Evolutionary conservation across 2,329 filamentous ascomycete genomes (phyloP).

Genomic region (Emericellopsis atlantica): DNA sequence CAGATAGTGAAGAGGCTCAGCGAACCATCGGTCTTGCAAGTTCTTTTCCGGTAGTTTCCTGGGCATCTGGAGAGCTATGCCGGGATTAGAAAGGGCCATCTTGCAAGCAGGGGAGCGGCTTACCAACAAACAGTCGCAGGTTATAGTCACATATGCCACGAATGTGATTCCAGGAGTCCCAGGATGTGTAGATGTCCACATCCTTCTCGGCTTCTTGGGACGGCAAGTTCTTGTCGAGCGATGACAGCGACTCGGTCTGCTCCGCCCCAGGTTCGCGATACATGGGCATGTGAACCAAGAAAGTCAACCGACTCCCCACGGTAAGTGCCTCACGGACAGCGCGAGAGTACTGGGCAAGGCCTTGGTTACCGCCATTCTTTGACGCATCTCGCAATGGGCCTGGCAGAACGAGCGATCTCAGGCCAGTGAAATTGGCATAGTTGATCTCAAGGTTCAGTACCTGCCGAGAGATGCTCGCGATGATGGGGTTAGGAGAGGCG

Average conservation of each 20-base stretch:
- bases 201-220: conserved; percentile 25
- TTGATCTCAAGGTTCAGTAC: conserved; percentile 83
- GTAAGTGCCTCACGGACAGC: conserved; percentile 69
- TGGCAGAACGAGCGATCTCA: conserved; percentile 69
- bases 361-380: conserved; percentile 32
- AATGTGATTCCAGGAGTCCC: conserved; percentile 91
- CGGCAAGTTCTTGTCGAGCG: conserved; percentile 17
- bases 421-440: conserved; percentile 91
- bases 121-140: conserved; percentile 71
- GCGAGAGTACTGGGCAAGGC: conserved; percentile 66
- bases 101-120: conserved; percentile 18
- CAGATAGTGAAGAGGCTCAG: conserved; percentile 53
- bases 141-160: conserved; percentile 79
- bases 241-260: conserved; percentile 37
- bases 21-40: conserved; percentile 56
- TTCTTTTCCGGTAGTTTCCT: conserved; percentile 44
- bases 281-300: conserved; percentile 77
- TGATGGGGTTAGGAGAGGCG: conserved; percentile 66
- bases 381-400: conserved; percentile 58
- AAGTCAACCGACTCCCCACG: conserved; percentile 62
- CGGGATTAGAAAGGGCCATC: background rate
- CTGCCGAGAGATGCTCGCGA: conserved; percentile 79
- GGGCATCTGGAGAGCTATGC: conserved; percentile 43
- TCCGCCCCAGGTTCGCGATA: conserved; percentile 56
- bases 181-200: conserved; percentile 63